These are phyloP conservation scores for Dactylellina sp. DNA, from an alignment of 2,329 filamentous ascomycete genomes.

Conservation along the genomic window DNA sequence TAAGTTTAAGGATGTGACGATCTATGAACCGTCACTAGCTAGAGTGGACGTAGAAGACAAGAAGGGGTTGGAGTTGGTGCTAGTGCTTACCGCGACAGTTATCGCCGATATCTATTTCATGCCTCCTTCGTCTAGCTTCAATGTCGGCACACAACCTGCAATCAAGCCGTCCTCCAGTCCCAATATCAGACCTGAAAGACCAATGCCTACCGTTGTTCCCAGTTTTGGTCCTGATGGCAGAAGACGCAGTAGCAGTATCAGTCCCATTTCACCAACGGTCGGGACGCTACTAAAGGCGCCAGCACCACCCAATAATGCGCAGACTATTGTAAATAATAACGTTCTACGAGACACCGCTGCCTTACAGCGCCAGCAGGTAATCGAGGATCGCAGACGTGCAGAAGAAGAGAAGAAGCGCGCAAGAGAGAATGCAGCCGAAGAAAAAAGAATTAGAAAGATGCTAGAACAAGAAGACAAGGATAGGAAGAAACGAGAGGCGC, in stretches of 20 bases:
- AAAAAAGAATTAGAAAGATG: constrained; percentile 58
- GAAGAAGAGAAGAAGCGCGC: constrained; percentile 61
- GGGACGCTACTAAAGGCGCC: constrained; percentile 33
- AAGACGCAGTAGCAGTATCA: constrained; percentile 63
- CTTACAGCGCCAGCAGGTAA: constrained; percentile 68
- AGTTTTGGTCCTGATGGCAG: constrained; percentile 58
- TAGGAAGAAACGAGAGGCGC: constrained; percentile 67
- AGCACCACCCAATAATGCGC: constrained; percentile 48
- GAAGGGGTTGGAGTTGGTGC: constrained; percentile 88
- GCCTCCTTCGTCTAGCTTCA: constrained; percentile 80
- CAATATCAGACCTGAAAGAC: constrained; percentile 56
- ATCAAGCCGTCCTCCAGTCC: constrained; percentile 15
- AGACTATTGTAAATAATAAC: constrained; percentile 58
- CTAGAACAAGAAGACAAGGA: constrained; percentile 59
- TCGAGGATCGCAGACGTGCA: constrained; percentile 66
- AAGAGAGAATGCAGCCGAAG: constrained; percentile 59
- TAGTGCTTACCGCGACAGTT: constrained; percentile 74
- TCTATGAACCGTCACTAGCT: constrained; percentile 93
- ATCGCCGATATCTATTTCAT: constrained; percentile 75
- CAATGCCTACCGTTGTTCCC: constrained; percentile 51
- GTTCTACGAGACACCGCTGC: constrained; percentile 58
- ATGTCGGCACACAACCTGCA: constrained; percentile 69
- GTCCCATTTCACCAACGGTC: constrained; percentile 52
- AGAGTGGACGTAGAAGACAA: constrained; percentile 92
- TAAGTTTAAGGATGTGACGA: constrained; percentile 70